Percentiles rank a stretch among this genome's conserved stretches.
These are phyloP conservation scores for Miscanthus sacchariflorus DNA, from an alignment of 202 grass and related monocot genomes.

Conservation along the genomic window DNA sequence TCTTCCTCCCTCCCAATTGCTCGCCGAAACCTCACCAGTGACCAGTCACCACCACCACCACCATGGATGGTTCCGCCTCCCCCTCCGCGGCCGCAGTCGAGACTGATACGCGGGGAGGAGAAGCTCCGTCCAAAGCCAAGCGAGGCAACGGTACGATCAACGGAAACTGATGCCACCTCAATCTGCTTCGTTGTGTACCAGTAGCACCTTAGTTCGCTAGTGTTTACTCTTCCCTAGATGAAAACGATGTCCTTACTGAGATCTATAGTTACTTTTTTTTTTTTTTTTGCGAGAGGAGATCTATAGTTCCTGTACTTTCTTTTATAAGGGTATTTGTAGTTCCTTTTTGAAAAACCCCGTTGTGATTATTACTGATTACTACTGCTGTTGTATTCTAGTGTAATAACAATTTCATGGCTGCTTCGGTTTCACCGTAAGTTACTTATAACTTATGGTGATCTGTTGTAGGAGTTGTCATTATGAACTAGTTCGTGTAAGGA, in stretches of 20 bases:
- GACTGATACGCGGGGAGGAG: constrained; percentile 10
- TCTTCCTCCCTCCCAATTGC: background rate
- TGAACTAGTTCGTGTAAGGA: background rate
- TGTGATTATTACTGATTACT: background rate
- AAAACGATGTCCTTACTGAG: background rate
- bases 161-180: background rate
- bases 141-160: background rate
- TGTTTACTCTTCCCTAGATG: background rate
- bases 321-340: background rate
- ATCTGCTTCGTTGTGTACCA: background rate
- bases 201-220: background rate
- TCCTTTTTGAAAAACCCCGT: background rate
- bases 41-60: background rate
- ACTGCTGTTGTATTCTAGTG: background rate
- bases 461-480: background rate
- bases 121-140: background rate
- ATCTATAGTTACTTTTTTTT: background rate
- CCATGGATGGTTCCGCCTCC: background rate
- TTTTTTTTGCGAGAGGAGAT: too few species aligned
- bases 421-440: background rate
- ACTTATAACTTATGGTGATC: background rate
- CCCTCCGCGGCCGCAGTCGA: background rate
- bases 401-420: too few species aligned
- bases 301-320: background rate
- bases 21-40: background rate